These are phyloP conservation scores for Fusarium torulosum DNA, from an alignment of 2,329 filamentous ascomycete species.

Conservation along the genomic window DNA sequence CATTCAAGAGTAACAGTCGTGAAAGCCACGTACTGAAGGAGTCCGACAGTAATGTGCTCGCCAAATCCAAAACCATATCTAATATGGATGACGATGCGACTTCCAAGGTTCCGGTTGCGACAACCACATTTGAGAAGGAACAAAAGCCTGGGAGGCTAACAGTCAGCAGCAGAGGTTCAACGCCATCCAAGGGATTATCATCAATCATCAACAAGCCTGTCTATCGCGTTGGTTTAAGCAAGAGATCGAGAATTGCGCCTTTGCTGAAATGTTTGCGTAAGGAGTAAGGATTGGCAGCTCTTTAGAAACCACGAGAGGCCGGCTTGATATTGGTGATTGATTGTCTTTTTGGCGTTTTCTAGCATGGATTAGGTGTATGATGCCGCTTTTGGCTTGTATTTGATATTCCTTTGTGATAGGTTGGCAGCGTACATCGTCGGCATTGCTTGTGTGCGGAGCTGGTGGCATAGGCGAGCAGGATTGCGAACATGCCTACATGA, in stretches of 20 bases:
- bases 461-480: background rate
- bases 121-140: conserved; percentile 11
- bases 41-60: conserved; percentile 9
- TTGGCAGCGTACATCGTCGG: background rate
- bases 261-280: conserved; percentile 64
- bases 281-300: conserved; percentile 57
- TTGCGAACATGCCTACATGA: background rate
- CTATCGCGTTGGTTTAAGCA: conserved; percentile 66
- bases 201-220: conserved; percentile 54
- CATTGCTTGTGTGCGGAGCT: background rate
- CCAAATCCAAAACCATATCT: conserved; percentile 1
- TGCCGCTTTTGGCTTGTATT: background rate
- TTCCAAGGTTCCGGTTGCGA: conserved; percentile 4
- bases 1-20: background rate
- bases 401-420: background rate
- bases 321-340: background rate
- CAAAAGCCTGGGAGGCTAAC: conserved; percentile 7
- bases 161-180: conserved; percentile 18
- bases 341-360: conserved; percentile 10
- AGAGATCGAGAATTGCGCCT: conserved; percentile 63
- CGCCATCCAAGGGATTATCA: conserved; percentile 35
- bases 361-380: background rate
- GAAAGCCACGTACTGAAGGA: conserved; percentile 28
- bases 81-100: conserved; percentile 9
- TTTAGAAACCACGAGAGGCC: background rate